A percentile compares a stretch with the other conserved stretches of the same genome.
Evolutionary conservation across 768 basidiomycete genomes (phyloP).

Genomic region (Cyathus striatus): DNA sequence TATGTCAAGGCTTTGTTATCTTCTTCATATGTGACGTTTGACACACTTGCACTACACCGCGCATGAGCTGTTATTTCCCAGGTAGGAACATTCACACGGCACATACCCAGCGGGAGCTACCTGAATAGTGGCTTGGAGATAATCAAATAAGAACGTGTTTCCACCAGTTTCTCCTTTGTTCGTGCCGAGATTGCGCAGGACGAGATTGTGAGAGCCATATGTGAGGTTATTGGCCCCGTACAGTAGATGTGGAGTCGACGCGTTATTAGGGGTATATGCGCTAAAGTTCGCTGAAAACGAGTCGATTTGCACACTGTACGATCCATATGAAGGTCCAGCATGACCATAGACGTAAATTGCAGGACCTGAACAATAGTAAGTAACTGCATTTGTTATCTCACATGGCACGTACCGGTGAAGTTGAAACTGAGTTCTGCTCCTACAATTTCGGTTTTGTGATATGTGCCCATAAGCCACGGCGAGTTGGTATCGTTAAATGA

Average conservation of each 20-base stretch:
- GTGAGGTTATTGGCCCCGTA: slow-evolving; percentile 28
- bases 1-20: slow-evolving; percentile 31
- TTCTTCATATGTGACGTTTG: slow-evolving; percentile 38
- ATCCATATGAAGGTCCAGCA: slow-evolving; percentile 36
- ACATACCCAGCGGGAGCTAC: slow-evolving; percentile 37
- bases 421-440: slow-evolving; percentile 33
- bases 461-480: slow-evolving; percentile 39
- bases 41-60: slow-evolving; percentile 29
- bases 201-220: slow-evolving; percentile 31
- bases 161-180: slow-evolving; percentile 28
- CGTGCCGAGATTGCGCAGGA: slow-evolving; percentile 36
- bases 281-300: slow-evolving; percentile 16
- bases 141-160: slow-evolving; percentile 35
- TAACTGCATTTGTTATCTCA: neutral
- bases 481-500: slow-evolving; percentile 26
- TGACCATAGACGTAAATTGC: slow-evolving; percentile 38
- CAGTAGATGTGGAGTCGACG: slow-evolving; percentile 24
- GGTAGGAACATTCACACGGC: neutral
- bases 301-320: slow-evolving; percentile 36
- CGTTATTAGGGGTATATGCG: slow-evolving; percentile 27
- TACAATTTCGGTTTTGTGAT: slow-evolving; percentile 30
- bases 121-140: slow-evolving; percentile 33
- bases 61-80: neutral
- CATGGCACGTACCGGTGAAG: slow-evolving; percentile 31
- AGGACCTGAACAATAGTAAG: slow-evolving; percentile 22